Evolutionary conservation across 352 stramenopile species (phyloP).

Genomic region (Phytophthora foliorum): DNA sequence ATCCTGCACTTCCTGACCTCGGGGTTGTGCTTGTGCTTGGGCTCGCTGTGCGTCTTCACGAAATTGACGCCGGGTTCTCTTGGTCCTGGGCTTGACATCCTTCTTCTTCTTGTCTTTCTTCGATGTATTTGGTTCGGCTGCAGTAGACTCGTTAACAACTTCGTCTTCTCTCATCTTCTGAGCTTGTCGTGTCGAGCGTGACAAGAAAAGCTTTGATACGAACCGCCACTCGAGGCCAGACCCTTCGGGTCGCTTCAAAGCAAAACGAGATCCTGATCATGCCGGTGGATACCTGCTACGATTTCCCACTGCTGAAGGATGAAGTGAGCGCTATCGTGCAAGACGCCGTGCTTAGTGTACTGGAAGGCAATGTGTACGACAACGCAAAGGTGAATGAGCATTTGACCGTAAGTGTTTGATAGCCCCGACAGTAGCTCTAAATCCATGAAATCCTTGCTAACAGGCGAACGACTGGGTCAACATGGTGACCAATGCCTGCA

Average conservation of each 20-base stretch:
- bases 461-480: conserved; percentile 82
- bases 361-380: conserved; percentile 85
- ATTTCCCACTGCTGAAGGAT: conserved; percentile 81
- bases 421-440: not conserved
- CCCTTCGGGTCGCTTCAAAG: not conserved
- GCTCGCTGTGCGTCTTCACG: conserved; percentile 18
- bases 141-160: not conserved
- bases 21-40: conserved; percentile 8
- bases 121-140: conserved; percentile 4
- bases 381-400: conserved; percentile 64
- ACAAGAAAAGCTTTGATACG: conserved; percentile 12
- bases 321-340: conserved; percentile 81
- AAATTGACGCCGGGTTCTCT: conserved; percentile 30
- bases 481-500: conserved; percentile 67
- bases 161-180: conserved; percentile 21
- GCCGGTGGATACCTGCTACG: conserved; percentile 57
- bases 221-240: conserved; percentile 32
- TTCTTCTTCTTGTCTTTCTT: conserved; percentile 26
- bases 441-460: not conserved
- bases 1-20: conserved; percentile 3
- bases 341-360: conserved; percentile 71
- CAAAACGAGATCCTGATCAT: conserved; percentile 21
- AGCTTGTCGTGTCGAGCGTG: conserved; percentile 5
- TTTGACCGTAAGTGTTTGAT: not conserved
- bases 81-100: conserved; percentile 15